A percentile compares a stretch with the other conserved stretches of the same genome.
Conservation (phyloP, 495 filamentous ascomycete genomes). For the Penicillium angulare region DNA sequence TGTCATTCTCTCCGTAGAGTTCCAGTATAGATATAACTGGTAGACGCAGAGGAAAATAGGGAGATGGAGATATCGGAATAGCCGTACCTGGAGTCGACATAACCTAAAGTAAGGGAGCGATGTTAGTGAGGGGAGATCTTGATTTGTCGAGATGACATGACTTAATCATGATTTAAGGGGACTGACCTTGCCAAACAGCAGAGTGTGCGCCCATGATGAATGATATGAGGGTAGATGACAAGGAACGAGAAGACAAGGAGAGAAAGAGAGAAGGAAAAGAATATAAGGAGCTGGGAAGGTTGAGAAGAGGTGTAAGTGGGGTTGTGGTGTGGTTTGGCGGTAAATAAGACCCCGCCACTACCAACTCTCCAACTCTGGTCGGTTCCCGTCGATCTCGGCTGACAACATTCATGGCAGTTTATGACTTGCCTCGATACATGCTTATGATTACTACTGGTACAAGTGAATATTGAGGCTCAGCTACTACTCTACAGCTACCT, state of each 20-base stretch:
- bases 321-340: conserved; percentile 32
- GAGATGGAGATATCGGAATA: background rate
- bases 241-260: conserved; percentile 15
- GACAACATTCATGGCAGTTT: background rate
- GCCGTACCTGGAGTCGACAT: conserved; percentile 64
- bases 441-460: too few relatives aligned
- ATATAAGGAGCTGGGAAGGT: conserved; percentile 3
- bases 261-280: conserved; percentile 18
- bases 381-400: conserved; percentile 3
- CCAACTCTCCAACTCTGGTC: too few relatives aligned
- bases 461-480: too few relatives aligned
- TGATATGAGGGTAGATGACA: conserved; percentile 10
- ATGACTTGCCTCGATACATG: background rate
- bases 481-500: too few relatives aligned
- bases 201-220: conserved; percentile 42
- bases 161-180: conserved; percentile 1
- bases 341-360: conserved; percentile 23
- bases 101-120: conserved; percentile 44
- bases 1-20: too few relatives aligned
- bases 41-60: background rate
- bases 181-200: conserved; percentile 59
- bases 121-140: conserved; percentile 22
- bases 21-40: too few relatives aligned
- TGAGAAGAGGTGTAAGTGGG: conserved; percentile 25
- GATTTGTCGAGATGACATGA: conserved; percentile 10